These are phyloP conservation scores for Phytophthora idaei DNA, from an alignment of 352 stramenopile species.

Conservation along the genomic window DNA sequence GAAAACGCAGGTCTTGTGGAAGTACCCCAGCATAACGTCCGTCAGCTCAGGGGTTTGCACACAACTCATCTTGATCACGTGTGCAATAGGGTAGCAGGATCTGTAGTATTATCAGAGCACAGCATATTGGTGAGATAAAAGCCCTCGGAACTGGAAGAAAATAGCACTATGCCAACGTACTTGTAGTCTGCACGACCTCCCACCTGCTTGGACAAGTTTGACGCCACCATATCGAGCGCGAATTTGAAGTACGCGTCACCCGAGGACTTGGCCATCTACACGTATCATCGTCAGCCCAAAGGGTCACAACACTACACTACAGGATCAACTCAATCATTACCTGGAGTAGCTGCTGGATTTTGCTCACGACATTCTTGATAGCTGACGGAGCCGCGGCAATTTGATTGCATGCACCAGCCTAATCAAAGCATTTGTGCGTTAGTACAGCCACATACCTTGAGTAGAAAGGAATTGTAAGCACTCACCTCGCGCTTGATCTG, in stretches of 20 bases:
- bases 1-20: constrained; percentile 77
- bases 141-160: neutral
- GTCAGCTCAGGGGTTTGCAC: constrained; percentile 74
- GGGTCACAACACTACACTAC: neutral
- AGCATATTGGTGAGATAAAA: constrained; percentile 2
- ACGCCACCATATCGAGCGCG: constrained; percentile 71
- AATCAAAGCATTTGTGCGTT: neutral
- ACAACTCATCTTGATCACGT: constrained; percentile 83
- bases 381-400: constrained; percentile 71
- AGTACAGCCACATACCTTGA: neutral
- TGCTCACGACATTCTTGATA: constrained; percentile 69
- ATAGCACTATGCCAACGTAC: constrained; percentile 35
- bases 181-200: constrained; percentile 78
- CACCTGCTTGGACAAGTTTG: constrained; percentile 73
- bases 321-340: constrained; percentile 17
- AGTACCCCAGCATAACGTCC: constrained; percentile 72
- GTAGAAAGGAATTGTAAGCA: neutral
- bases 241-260: constrained; percentile 75
- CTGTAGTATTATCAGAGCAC: constrained; percentile 24
- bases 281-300: neutral
- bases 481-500: constrained; percentile 70
- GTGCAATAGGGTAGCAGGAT: constrained; percentile 69
- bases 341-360: constrained; percentile 70
- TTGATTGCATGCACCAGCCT: constrained; percentile 84
- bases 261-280: constrained; percentile 55